Percentiles rank a stretch among this genome's conserved stretches.
phyloP scores from a whole-genome alignment of 371 early-diverging fungal species.

The Pancytospora philotis region DNA sequence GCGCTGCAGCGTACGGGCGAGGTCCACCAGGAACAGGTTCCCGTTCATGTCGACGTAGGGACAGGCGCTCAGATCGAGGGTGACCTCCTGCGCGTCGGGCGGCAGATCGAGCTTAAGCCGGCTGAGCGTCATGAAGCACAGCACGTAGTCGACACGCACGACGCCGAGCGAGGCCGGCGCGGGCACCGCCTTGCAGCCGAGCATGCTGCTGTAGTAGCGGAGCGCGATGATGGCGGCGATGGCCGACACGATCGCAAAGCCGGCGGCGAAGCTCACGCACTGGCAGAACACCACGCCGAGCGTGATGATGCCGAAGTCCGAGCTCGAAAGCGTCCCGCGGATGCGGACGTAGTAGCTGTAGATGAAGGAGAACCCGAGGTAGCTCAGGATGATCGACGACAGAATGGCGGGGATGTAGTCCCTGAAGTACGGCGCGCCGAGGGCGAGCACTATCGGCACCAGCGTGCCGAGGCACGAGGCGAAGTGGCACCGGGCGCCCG shows the following conservation, averaged over 20 bases:
- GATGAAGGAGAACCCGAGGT: slow-evolving; percentile 24
- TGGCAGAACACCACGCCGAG: slow-evolving; percentile 11
- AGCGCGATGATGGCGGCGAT: slow-evolving; percentile 1
- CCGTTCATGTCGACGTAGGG: slow-evolving; percentile 23
- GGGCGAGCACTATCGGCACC: background rate
- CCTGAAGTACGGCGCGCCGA: slow-evolving; percentile 3
- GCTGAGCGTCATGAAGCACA: slow-evolving; percentile 17
- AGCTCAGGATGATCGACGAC: slow-evolving; percentile 19
- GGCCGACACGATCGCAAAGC: slow-evolving; percentile 21
- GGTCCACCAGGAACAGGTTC: slow-evolving; percentile 19
- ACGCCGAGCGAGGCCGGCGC: background rate
- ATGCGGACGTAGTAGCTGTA: slow-evolving; percentile 14
- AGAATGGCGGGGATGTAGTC: slow-evolving; percentile 29
- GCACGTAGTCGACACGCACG: slow-evolving; percentile 15
- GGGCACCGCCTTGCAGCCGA: background rate
- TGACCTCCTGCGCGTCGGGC: background rate
- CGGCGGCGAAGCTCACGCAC: background rate
- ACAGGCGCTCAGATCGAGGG: slow-evolving; percentile 31
- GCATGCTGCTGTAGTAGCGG: background rate
- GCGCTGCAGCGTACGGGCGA: slow-evolving; percentile 1
- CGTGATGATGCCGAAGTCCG: slow-evolving; percentile 18
- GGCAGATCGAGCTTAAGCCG: slow-evolving; percentile 17
- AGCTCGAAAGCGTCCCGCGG: background rate
- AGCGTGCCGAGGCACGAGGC: slow-evolving; percentile 4
- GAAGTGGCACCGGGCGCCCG: slow-evolving; percentile 21